Evolutionary conservation across 768 basidiomycete genomes (phyloP).

Genomic region (Leccinum uliginosum): DNA sequence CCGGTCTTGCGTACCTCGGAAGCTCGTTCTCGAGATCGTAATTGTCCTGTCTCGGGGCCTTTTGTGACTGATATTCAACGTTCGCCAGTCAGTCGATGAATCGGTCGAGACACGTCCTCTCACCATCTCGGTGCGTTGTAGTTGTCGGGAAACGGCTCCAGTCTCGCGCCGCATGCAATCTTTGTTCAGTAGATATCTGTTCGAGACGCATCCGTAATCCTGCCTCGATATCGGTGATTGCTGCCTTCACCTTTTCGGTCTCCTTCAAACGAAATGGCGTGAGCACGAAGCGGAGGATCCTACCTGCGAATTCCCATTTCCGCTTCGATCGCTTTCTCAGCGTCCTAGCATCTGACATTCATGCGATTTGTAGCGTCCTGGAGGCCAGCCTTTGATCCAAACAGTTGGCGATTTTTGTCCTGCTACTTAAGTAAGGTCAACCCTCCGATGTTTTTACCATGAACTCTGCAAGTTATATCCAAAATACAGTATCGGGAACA

Average conservation of each 20-base stretch:
- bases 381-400: conserved; percentile 69
- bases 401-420: conserved; percentile 53
- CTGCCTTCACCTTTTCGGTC: conserved; percentile 58
- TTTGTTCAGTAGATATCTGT: conserved; percentile 58
- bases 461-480: too few relatives aligned
- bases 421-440: conserved; percentile 19
- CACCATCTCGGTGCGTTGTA: conserved; percentile 73
- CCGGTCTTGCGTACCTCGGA: too few relatives aligned
- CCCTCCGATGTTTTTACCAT: too few relatives aligned
- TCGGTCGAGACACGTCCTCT: conserved; percentile 49
- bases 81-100: conserved; percentile 31
- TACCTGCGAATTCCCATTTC: conserved; percentile 53
- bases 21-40: too few relatives aligned
- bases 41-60: too few relatives aligned
- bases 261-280: conserved; percentile 42
- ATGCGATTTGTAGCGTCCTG: conserved; percentile 68
- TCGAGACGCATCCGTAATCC: conserved; percentile 65
- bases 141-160: conserved; percentile 39
- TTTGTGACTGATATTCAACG: too few relatives aligned
- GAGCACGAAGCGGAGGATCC: conserved; percentile 12
- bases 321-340: conserved; percentile 47
- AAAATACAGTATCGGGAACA: too few relatives aligned
- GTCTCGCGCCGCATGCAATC: conserved; percentile 60
- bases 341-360: conserved; percentile 55
- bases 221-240: conserved; percentile 64